phyloP scores from a whole-genome alignment of 768 basidiomycete genomes.

The Nidula microcarpa region DNA sequence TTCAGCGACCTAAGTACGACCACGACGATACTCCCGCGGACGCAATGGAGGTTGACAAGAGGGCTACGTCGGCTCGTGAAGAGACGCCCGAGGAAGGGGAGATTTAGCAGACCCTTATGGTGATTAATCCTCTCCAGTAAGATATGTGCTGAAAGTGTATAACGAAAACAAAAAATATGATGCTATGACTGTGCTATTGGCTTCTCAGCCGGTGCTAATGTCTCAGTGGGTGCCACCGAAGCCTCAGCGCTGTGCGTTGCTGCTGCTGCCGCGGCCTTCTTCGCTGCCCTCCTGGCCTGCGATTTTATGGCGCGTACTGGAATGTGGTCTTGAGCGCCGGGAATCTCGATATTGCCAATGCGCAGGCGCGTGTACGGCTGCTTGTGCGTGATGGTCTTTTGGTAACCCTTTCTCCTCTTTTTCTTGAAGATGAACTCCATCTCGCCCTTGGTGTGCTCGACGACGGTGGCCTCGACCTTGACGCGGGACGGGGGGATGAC shows the following conservation, averaged over 20 bases:
- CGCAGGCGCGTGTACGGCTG: slow-evolving; percentile 94
- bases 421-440: slow-evolving; percentile 95
- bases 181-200: slow-evolving; percentile 15
- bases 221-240: too few species aligned
- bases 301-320: too few species aligned
- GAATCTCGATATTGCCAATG: slow-evolving; percentile 74
- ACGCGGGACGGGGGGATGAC: slow-evolving; percentile 63
- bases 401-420: slow-evolving; percentile 97
- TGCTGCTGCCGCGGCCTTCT: too few species aligned
- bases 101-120: slow-evolving; percentile 54
- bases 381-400: slow-evolving; percentile 90
- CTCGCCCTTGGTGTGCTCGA: slow-evolving; percentile 94
- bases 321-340: too few species aligned
- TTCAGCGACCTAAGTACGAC: slow-evolving; percentile 57
- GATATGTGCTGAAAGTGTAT: slow-evolving; percentile 1
- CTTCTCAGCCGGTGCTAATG: too few species aligned
- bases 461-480: slow-evolving; percentile 82
- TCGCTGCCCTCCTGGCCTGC: too few species aligned
- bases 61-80: slow-evolving; percentile 41
- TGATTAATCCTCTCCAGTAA: slow-evolving; percentile 5
- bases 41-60: slow-evolving; percentile 42
- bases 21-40: slow-evolving; percentile 29
- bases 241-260: too few species aligned
- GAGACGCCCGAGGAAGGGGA: slow-evolving; percentile 90
- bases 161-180: slow-evolving; percentile 9